Conservation (phyloP, 1,284 basidiomycete genomes). For the Ceraceosorus bombacis region DNA sequence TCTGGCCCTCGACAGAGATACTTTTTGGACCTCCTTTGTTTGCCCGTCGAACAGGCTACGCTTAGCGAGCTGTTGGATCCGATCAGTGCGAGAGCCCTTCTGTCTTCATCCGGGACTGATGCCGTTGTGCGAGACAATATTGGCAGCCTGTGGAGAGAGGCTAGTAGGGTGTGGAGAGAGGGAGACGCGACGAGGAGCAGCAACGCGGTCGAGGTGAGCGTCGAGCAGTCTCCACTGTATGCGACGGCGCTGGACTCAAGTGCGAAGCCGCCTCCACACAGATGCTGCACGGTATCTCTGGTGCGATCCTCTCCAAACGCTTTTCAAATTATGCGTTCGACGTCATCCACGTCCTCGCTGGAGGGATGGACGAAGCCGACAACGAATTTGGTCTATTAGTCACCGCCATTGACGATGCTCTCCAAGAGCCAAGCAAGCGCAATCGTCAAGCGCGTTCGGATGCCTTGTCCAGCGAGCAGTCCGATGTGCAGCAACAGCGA, state of each 20-base stretch:
- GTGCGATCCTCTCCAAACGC: conserved; percentile 32
- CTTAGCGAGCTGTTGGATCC: conserved; percentile 24
- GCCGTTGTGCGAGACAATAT: conserved; percentile 38
- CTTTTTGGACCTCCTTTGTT: conserved; percentile 37
- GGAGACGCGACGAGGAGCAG: conserved; percentile 13
- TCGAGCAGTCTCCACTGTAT: not conserved
- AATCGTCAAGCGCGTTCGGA: not conserved
- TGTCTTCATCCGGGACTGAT: conserved; percentile 26
- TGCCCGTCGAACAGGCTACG: conserved; percentile 31
- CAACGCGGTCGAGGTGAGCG: not conserved
- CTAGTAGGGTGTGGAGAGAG: conserved; percentile 12
- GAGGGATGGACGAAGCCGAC: conserved; percentile 44
- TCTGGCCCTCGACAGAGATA: conserved; percentile 35
- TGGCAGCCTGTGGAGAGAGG: conserved; percentile 38
- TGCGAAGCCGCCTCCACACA: not conserved
- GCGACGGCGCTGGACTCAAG: not conserved
- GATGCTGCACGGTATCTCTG: conserved; percentile 29
- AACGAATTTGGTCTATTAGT: conserved; percentile 39
- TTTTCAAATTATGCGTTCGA: conserved; percentile 40
- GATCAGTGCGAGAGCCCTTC: conserved; percentile 22
- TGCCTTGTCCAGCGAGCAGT: not conserved
- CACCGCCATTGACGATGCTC: conserved; percentile 28
- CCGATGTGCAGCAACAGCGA: conserved; percentile 1
- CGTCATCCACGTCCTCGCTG: conserved; percentile 37
- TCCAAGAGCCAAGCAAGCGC: conserved; percentile 16